Evolutionary conservation across 257 asterid genomes (phyloP).

Genomic region (Gardenia jasminoides): DNA sequence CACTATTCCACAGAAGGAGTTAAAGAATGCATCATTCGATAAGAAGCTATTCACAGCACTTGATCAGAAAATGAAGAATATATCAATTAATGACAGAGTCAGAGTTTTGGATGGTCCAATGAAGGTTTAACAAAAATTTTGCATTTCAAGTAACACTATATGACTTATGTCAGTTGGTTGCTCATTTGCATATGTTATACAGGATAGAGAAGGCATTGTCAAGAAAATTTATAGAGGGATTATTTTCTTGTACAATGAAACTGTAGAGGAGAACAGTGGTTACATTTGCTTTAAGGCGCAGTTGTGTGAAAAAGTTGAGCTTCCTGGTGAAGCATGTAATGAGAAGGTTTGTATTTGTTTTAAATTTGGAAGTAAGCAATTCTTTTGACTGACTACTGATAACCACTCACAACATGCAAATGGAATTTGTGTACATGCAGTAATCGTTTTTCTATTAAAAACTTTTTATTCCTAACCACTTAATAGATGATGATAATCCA

Average conservation of each 20-base stretch:
- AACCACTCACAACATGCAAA: neutral
- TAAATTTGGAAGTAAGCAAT: conserved; percentile 4
- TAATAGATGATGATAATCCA: neutral
- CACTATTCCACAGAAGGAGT: conserved; percentile 51
- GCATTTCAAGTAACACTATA: conserved; percentile 11
- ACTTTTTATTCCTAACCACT: neutral
- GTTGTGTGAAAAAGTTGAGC: conserved; percentile 68
- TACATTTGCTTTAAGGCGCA: conserved; percentile 64
- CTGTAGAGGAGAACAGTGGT: conserved; percentile 62
- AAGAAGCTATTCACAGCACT: conserved; percentile 71
- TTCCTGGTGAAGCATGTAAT: conserved; percentile 38
- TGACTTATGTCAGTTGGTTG: neutral
- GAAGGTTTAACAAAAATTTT: conserved; percentile 50
- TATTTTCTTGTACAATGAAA: conserved; percentile 67
- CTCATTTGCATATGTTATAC: conserved; percentile 28
- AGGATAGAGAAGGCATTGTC: conserved; percentile 80
- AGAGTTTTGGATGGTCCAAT: conserved; percentile 75
- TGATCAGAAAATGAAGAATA: conserved; percentile 59
- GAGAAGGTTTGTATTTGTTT: conserved; percentile 55
- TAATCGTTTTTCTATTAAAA: neutral
- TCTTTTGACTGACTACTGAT: neutral
- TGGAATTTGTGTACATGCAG: neutral
- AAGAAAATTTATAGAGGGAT: conserved; percentile 80
- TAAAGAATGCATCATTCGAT: conserved; percentile 81
- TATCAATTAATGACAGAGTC: conserved; percentile 71